These are phyloP conservation scores for Geoglossum glabrum DNA, from an alignment of 495 filamentous ascomycete species.

Conservation along the genomic window DNA sequence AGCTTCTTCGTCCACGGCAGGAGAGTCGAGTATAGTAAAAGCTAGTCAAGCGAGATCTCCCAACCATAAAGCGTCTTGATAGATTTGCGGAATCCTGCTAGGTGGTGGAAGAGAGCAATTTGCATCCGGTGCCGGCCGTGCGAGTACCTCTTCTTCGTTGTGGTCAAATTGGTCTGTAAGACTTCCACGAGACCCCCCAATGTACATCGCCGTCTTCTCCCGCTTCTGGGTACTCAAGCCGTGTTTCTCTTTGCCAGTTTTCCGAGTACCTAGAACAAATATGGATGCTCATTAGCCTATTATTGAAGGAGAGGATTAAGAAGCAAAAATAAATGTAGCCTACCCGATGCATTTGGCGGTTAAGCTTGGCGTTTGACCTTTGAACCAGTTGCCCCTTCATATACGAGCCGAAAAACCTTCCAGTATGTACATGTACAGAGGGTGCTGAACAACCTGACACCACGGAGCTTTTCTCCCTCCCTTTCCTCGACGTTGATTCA, in stretches of 20 bases:
- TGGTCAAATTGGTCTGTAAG: constrained; percentile 13
- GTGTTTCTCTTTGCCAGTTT: background rate
- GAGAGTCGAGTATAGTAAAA: background rate
- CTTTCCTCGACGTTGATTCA: too few relatives aligned
- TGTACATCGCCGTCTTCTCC: constrained; percentile 12
- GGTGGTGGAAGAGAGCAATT: constrained; percentile 5
- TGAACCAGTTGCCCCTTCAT: too few relatives aligned
- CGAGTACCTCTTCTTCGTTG: constrained; percentile 10
- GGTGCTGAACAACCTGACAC: too few relatives aligned
- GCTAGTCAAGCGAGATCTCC: constrained; percentile 16
- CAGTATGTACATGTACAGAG: too few relatives aligned
- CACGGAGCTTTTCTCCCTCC: too few relatives aligned
- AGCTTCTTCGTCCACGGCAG: constrained; percentile 2
- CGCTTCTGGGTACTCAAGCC: background rate
- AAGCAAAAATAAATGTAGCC: constrained; percentile 4
- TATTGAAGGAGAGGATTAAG: background rate
- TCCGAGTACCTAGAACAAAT: background rate
- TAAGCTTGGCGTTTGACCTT: too few relatives aligned
- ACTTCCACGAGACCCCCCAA: constrained; percentile 15
- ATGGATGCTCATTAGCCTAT: background rate
- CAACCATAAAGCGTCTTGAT: constrained; percentile 17
- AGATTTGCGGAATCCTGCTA: constrained; percentile 12
- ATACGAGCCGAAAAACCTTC: too few relatives aligned
- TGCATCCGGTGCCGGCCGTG: constrained; percentile 15
- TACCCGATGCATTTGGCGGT: too few relatives aligned